Evolutionary conservation across 2,329 filamentous ascomycete species (phyloP).

Genomic region (Claviceps pazoutovae): DNA sequence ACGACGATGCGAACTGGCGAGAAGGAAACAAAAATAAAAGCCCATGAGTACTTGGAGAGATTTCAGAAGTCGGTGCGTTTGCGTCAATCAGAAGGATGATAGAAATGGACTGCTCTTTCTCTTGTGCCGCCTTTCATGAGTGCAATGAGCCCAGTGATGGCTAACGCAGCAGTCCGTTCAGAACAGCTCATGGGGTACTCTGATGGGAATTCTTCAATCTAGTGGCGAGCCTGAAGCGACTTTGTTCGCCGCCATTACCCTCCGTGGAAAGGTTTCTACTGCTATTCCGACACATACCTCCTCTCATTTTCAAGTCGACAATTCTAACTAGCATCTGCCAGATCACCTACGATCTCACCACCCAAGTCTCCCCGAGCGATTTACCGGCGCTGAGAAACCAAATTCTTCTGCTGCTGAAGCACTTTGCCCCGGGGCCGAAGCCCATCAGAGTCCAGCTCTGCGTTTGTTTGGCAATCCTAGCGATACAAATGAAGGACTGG

Average conservation of each 20-base stretch:
- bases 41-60: constrained; percentile 78
- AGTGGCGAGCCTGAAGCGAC: constrained; percentile 71
- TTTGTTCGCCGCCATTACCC: constrained; percentile 87
- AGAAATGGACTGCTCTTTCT: neutral
- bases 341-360: constrained; percentile 87
- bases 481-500: constrained; percentile 93
- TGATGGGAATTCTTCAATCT: constrained; percentile 75
- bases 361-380: constrained; percentile 68
- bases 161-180: constrained; percentile 23
- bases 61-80: constrained; percentile 88
- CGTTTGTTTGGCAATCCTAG: constrained; percentile 85
- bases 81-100: neutral
- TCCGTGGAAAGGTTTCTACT: constrained; percentile 78
- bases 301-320: neutral
- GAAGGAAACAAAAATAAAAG: constrained; percentile 71
- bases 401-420: constrained; percentile 65
- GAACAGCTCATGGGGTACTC: constrained; percentile 83
- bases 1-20: constrained; percentile 82
- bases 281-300: neutral
- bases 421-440: constrained; percentile 70
- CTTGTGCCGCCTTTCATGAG: neutral
- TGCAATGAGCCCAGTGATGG: neutral
- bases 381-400: constrained; percentile 70
- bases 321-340: constrained; percentile 23
- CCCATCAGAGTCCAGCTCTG: constrained; percentile 82